phyloP scores from a whole-genome alignment of 345 rosid species.

The Melaleuca alternifolia region DNA sequence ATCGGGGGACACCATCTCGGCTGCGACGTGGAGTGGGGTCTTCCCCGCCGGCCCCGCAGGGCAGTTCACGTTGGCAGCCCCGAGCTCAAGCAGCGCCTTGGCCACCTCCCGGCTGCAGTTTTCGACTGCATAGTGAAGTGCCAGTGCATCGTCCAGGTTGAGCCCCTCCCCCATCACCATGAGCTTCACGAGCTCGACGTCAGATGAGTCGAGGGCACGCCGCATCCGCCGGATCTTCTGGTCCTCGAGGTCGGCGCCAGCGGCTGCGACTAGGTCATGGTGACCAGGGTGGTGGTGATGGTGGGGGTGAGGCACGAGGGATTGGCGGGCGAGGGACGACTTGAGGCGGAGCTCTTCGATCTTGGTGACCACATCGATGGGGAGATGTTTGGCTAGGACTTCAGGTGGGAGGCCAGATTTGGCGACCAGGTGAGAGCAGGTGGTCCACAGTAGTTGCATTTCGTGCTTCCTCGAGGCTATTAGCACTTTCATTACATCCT shows the following conservation, averaged over 20 bases:
- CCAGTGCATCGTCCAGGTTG: slow-evolving; percentile 85
- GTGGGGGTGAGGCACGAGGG: slow-evolving; percentile 35
- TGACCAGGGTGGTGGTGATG: slow-evolving; percentile 27
- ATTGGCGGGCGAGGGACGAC: slow-evolving; percentile 58
- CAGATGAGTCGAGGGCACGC: slow-evolving; percentile 89
- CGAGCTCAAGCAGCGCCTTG: slow-evolving; percentile 92
- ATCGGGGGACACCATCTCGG: slow-evolving; percentile 98
- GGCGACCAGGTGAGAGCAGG: slow-evolving; percentile 94
- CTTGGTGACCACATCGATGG: slow-evolving; percentile 83
- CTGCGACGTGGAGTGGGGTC: slow-evolving; percentile 89
- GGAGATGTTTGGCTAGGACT: slow-evolving; percentile 81
- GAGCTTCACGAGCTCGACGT: slow-evolving; percentile 88
- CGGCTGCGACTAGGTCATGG: slow-evolving; percentile 44
- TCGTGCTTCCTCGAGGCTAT: slow-evolving; percentile 96
- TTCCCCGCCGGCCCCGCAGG: slow-evolving; percentile 87
- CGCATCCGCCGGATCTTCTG: slow-evolving; percentile 93
- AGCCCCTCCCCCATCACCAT: slow-evolving; percentile 99
- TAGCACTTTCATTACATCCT: slow-evolving; percentile 95
- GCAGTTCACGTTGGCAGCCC: slow-evolving; percentile 95
- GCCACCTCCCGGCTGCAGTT: slow-evolving; percentile 97
- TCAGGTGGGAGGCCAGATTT: slow-evolving; percentile 95
- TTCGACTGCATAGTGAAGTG: slow-evolving; percentile 93
- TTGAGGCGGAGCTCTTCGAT: slow-evolving; percentile 92
- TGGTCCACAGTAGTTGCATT: slow-evolving; percentile 93
- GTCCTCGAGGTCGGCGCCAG: slow-evolving; percentile 68